phyloP scores from a whole-genome alignment of 768 basidiomycete genomes.

The Boletus subcaerulescens region DNA sequence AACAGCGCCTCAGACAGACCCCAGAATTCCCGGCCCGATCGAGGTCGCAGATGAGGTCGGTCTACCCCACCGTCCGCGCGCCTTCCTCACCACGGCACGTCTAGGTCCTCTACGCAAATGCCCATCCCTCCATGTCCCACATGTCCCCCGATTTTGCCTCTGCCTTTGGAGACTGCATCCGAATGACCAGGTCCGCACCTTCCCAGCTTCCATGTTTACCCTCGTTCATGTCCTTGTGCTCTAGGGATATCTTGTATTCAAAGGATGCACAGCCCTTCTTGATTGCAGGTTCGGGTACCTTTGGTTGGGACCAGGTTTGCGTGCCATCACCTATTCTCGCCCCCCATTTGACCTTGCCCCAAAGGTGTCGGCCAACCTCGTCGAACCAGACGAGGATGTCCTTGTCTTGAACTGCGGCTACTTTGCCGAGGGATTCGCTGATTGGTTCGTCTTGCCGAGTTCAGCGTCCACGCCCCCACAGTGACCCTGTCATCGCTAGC shows the following conservation, averaged over 20 bases:
- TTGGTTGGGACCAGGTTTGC: constrained; percentile 92
- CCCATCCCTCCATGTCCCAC: constrained; percentile 87
- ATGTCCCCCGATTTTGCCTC: constrained; percentile 85
- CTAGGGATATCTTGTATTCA: constrained; percentile 74
- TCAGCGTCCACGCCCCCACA: background rate
- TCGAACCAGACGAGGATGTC: constrained; percentile 75
- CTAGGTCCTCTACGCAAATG: constrained; percentile 89
- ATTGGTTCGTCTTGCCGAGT: constrained; percentile 54
- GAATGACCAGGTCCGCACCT: constrained; percentile 62
- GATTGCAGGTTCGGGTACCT: constrained; percentile 90
- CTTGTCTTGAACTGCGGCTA: constrained; percentile 90
- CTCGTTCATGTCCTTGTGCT: background rate
- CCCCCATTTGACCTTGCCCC: constrained; percentile 2
- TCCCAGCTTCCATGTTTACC: background rate
- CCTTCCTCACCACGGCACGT: background rate
- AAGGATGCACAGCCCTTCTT: constrained; percentile 84
- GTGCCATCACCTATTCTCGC: background rate
- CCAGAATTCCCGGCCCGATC: constrained; percentile 62
- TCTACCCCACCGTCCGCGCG: background rate
- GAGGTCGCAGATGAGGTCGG: constrained; percentile 60
- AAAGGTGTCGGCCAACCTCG: constrained; percentile 85
- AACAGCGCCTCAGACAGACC: background rate
- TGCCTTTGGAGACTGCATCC: constrained; percentile 85
- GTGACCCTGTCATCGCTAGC: constrained; percentile 36
- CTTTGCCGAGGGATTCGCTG: constrained; percentile 88